Base-by-base conservation (phyloP, 2,329 filamentous ascomycete genomes). In the Hypomyces rosellus region DNA sequence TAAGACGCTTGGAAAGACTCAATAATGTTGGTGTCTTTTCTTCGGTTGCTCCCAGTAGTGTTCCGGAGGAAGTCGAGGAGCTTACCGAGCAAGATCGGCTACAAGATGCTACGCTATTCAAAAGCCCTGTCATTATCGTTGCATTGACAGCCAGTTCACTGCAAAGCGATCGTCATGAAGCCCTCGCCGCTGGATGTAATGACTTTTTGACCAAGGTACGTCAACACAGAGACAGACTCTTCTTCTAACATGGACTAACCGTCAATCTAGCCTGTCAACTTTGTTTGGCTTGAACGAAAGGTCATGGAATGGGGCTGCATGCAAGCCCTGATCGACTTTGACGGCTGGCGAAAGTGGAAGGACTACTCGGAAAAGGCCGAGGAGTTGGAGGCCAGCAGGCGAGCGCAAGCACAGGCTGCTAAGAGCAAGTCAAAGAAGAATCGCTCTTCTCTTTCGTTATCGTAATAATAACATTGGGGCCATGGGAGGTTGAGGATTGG, bases 221-320 rank as follows among this genome's bases (percentile, higher is more conserved):
- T 58, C 1, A 8, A 7, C 3, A 39, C 38, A 8, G 9, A 13
- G 18, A 45, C 18, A n/a, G 2, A 14, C n/a, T 14, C 42, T 42
- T 18, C 15, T 30, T n/a, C 8, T 46, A 6, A 14, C 16, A 5
- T 36, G 34, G 7, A 14, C 39, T 22, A 46, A 8, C 3, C 15
- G 5, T 15, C 43, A 50, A 34, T 38, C 40, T 63, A 96, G 89
- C 93, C 93, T 16, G 92, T 99, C 59, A 95, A 95, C 66, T 96
- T 96, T 64, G 87, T 95, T 53, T 99, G 92, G 91, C 81, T 99
- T 22, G 89, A 96, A 67, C 84, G 92, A 51, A 99, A 99, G 69
- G 91, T 97, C 59, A 96, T 95, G 72, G 93, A 99, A 75, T 99
- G 93, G 93, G 93, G 93, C 50, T 97, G 93, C 74, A 99, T 99